Evolutionary conservation across 129 eudicot genomes (phyloP).

Genomic region (Solidago caesia): DNA sequence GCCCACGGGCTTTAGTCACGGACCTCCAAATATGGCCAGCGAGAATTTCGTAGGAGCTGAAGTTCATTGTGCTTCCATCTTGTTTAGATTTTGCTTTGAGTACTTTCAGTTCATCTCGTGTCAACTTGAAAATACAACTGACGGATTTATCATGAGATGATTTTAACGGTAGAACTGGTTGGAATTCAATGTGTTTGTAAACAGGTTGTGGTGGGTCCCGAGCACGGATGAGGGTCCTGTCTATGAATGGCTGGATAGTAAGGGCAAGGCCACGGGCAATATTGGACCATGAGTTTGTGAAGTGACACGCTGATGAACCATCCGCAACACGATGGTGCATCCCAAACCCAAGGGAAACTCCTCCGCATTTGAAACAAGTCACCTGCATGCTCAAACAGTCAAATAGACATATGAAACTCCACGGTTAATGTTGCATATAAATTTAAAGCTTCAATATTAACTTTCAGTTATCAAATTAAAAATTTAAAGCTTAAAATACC

Average conservation of each 20-base stretch:
- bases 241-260: background rate
- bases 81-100: background rate
- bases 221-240: conserved; percentile 8
- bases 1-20: conserved; percentile 1
- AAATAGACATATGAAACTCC: too few relatives aligned
- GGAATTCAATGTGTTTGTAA: background rate
- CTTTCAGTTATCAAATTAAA: too few relatives aligned
- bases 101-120: background rate
- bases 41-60: background rate
- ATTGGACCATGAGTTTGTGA: background rate
- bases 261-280: conserved; percentile 1
- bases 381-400: background rate
- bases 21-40: background rate
- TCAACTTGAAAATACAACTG: background rate
- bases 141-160: background rate
- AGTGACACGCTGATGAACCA: background rate
- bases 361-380: conserved; percentile 3
- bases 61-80: background rate
- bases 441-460: too few relatives aligned
- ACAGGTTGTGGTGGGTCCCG: background rate
- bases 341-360: conserved; percentile 7
- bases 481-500: too few relatives aligned
- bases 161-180: background rate
- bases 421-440: too few relatives aligned
- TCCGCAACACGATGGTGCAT: background rate